Conservation (phyloP, 257 asterid genomes). For the Solanum raphanifolium region DNA sequence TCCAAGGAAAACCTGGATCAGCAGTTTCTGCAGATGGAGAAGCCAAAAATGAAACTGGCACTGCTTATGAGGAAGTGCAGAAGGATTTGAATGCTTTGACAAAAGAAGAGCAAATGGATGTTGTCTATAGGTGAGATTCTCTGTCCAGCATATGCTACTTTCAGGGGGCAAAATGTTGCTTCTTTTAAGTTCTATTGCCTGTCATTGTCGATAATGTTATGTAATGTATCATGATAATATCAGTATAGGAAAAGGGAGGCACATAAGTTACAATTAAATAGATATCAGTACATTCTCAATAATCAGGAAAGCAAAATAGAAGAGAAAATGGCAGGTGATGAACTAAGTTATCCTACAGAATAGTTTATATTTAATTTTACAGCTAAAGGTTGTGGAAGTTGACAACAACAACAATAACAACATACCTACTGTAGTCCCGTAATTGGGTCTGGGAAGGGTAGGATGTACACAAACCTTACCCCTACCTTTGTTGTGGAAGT, state of each 20-base stretch:
- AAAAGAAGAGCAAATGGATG: slow-evolving; percentile 87
- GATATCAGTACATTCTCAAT: not conserved
- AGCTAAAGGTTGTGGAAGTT: not conserved
- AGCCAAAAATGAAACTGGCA: slow-evolving; percentile 31
- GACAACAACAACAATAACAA: not conserved
- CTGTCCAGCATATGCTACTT: not conserved
- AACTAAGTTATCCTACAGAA: not conserved
- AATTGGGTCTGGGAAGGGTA: not conserved
- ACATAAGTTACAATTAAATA: not conserved
- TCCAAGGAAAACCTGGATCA: slow-evolving; percentile 27
- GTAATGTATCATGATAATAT: not conserved
- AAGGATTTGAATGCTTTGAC: slow-evolving; percentile 71
- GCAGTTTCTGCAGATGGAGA: slow-evolving; percentile 32
- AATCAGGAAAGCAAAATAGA: not conserved
- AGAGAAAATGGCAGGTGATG: not conserved
- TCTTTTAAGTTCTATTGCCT: not conserved
- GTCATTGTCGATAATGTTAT: not conserved
- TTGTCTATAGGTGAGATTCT: slow-evolving; percentile 55
- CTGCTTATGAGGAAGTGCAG: slow-evolving; percentile 48
- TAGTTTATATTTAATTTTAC: not conserved
- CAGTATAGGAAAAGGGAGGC: not conserved
- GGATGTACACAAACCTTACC: not conserved
- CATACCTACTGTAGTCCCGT: not conserved
- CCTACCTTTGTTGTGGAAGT: not conserved
- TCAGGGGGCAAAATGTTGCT: not conserved